A percentile compares a stretch with the other conserved stretches of the same genome.
phyloP scores from a whole-genome alignment of 371 early-diverging fungal species.

The Rhizopus delemar region DNA sequence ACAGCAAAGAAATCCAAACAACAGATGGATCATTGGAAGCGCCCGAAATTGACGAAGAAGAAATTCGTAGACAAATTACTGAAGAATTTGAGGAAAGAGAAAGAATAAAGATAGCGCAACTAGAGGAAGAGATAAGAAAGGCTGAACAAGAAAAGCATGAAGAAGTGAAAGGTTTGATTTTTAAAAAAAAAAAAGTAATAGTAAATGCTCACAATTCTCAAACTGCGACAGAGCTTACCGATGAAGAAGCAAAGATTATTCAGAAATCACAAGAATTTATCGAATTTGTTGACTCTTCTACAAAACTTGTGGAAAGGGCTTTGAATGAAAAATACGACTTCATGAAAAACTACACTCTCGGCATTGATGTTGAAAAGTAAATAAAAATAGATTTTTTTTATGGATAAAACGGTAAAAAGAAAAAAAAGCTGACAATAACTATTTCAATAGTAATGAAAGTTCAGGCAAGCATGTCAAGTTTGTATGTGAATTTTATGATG shows the following conservation, averaged over 20 bases:
- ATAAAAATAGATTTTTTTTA: not conserved
- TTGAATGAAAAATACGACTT: slow-evolving; percentile 89
- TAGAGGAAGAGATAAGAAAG: slow-evolving; percentile 63
- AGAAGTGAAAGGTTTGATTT: slow-evolving; percentile 35
- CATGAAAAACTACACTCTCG: slow-evolving; percentile 90
- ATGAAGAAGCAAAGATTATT: slow-evolving; percentile 76
- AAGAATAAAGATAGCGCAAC: slow-evolving; percentile 54
- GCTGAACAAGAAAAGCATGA: slow-evolving; percentile 56
- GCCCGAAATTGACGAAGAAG: slow-evolving; percentile 61
- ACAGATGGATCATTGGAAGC: slow-evolving; percentile 63
- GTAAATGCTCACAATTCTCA: too few relatives aligned
- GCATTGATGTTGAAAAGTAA: slow-evolving; percentile 64
- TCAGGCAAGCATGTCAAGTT: slow-evolving; percentile 74
- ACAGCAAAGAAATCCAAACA: slow-evolving; percentile 91
- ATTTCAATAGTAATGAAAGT: slow-evolving; percentile 54
- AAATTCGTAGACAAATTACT: slow-evolving; percentile 59
- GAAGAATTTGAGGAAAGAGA: slow-evolving; percentile 65
- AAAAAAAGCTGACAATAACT: not conserved
- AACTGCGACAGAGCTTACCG: slow-evolving; percentile 67
- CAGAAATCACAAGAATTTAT: slow-evolving; percentile 74
- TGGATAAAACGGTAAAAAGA: not conserved
- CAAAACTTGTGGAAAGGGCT: slow-evolving; percentile 89
- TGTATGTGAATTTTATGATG: slow-evolving; percentile 75
- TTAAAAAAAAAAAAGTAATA: too few relatives aligned
- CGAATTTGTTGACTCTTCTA: slow-evolving; percentile 83